Conservation (phyloP, 2,329 filamentous ascomycete species). For the Neocucurbitaria cava region DNA sequence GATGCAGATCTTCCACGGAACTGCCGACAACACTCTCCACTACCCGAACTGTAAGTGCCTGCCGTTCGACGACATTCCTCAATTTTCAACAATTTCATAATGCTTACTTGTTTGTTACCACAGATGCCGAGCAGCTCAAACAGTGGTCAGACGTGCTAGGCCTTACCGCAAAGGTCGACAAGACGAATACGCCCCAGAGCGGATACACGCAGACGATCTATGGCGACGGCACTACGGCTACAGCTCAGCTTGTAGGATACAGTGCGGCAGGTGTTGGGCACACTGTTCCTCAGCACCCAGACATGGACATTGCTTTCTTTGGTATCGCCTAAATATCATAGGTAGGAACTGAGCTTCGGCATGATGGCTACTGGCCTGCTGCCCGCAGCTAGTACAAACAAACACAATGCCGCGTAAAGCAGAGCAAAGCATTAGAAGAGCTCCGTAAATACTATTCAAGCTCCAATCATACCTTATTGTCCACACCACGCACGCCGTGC, state of each 20-base stretch:
- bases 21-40: constrained; percentile 20
- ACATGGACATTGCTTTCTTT: constrained; percentile 26
- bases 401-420: no score
- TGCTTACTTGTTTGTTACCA: constrained; percentile 1
- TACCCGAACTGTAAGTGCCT: constrained; percentile 13
- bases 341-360: no score
- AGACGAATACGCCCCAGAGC: constrained; percentile 27
- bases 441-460: no score
- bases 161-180: constrained; percentile 14
- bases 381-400: no score
- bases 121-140: constrained; percentile 29
- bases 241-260: constrained; percentile 29
- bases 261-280: constrained; percentile 32
- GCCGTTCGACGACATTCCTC: no score
- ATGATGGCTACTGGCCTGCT: no score
- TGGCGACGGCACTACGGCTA: constrained; percentile 27
- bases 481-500: no score
- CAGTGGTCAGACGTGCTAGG: constrained; percentile 32
- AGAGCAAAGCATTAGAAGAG: no score
- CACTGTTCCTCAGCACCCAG: constrained; percentile 25
- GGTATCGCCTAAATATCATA: no score
- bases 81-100: no score
- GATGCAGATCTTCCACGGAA: constrained; percentile 30
- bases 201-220: constrained; percentile 37
- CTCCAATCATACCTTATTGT: no score